Evolutionary conservation across 331 rosid genomes (phyloP).

Genomic region (Pyracantha coccinea): DNA sequence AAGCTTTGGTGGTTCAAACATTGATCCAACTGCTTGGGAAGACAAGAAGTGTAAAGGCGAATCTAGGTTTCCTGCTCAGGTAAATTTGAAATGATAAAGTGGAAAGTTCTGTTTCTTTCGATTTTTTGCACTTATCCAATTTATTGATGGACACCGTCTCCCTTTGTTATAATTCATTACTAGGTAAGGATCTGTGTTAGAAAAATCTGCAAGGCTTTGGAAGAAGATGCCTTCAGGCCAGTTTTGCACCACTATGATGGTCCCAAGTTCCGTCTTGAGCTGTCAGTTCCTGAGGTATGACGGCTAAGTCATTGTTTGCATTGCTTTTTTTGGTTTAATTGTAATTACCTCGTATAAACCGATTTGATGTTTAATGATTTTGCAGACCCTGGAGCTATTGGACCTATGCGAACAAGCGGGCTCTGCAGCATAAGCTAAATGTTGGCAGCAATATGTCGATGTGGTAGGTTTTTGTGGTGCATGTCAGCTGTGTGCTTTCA

Average conservation of each 20-base stretch:
- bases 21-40: slow-evolving; percentile 99
- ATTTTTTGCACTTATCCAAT: not conserved
- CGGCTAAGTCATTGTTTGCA: not conserved
- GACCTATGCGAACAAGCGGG: slow-evolving; percentile 97
- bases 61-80: slow-evolving; percentile 99
- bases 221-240: slow-evolving; percentile 98
- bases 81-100: slow-evolving; percentile 21
- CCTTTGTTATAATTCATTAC: not conserved
- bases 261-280: slow-evolving; percentile 99
- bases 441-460: slow-evolving; percentile 18
- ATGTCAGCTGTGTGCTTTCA: slow-evolving; percentile 48
- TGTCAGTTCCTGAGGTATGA: slow-evolving; percentile 92
- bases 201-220: slow-evolving; percentile 84
- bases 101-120: not conserved
- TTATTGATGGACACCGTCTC: not conserved
- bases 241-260: slow-evolving; percentile 98
- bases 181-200: slow-evolving; percentile 85
- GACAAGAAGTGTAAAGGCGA: slow-evolving; percentile 99
- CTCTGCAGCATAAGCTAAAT: slow-evolving; percentile 53
- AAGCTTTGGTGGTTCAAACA: slow-evolving; percentile 99
- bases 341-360: not conserved
- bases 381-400: slow-evolving; percentile 89
- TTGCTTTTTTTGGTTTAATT: not conserved
- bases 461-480: slow-evolving; percentile 41
- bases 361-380: not conserved